Evolutionary conservation across 2,329 filamentous ascomycete species (phyloP).

Genomic region (Exophiala bonariae): DNA sequence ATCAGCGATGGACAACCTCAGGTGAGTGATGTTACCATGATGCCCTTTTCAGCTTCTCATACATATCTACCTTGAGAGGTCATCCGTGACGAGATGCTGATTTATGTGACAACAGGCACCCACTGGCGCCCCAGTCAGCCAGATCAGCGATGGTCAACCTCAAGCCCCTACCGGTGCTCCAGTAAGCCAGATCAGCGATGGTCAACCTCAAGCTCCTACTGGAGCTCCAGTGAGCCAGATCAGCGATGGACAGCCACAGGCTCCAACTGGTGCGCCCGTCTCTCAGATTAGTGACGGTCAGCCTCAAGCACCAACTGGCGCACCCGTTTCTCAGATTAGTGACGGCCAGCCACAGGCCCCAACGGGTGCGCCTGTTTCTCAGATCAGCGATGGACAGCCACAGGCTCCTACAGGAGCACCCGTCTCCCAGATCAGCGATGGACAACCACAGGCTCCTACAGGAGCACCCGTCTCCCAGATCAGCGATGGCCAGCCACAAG

Average conservation of each 20-base stretch:
- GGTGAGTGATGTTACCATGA: conserved; percentile 15
- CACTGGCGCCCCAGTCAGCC: conserved; percentile 23
- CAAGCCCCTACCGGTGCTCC: conserved; percentile 22
- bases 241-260: conserved; percentile 41
- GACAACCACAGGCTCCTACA: conserved; percentile 32
- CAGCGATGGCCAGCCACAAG: conserved; percentile 17
- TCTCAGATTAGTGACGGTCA: conserved; percentile 51
- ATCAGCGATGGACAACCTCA: conserved; percentile 49
- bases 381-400: conserved; percentile 16
- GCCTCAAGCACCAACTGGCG: conserved; percentile 37
- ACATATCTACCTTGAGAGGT: too few relatives aligned
- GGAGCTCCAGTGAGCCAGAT: conserved; percentile 39
- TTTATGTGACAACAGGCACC: conserved; percentile 31
- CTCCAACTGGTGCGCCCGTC: conserved; percentile 40
- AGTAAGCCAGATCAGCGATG: conserved; percentile 18
- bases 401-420: conserved; percentile 14
- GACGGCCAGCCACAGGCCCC: conserved; percentile 21
- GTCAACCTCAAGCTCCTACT: conserved; percentile 17
- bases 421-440: conserved; percentile 33
- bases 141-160: conserved; percentile 24
- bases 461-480: conserved; percentile 31
- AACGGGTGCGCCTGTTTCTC: conserved; percentile 2
- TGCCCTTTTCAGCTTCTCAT: too few relatives aligned
- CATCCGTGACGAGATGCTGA: conserved; percentile 16
- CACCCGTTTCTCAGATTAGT: conserved; percentile 14